Conservation (phyloP, 2,329 filamentous ascomycete species). For the Pestalotiopsis sp. region DNA sequence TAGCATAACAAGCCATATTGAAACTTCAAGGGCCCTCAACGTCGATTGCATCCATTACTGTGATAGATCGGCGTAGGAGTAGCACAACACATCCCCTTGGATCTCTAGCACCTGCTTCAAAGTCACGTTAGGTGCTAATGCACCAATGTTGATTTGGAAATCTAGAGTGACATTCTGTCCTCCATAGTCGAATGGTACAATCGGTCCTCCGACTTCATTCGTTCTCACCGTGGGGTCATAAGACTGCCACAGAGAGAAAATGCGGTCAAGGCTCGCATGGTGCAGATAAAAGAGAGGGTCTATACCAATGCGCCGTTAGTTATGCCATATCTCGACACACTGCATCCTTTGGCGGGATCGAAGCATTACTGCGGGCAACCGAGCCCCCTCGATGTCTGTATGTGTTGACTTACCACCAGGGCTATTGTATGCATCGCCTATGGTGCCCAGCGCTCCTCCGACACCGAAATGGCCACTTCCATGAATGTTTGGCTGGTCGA, state of each 20-base stretch:
- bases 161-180: conserved; percentile 12
- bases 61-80: not conserved
- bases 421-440: conserved; percentile 26
- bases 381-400: conserved; percentile 3
- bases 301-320: not conserved
- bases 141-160: conserved; percentile 7
- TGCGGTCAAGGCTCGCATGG: conserved; percentile 22
- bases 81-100: conserved; percentile 6
- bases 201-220: conserved; percentile 9
- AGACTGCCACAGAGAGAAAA: conserved; percentile 25
- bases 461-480: conserved; percentile 26
- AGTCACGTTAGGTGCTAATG: conserved; percentile 4
- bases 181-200: conserved; percentile 11
- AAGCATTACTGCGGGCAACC: too few species aligned
- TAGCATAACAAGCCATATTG: too few species aligned
- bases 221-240: not conserved
- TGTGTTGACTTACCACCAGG: conserved; percentile 22
- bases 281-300: conserved; percentile 28
- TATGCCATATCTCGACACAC: too few species aligned
- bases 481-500: conserved; percentile 37
- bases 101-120: conserved; percentile 9
- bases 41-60: not conserved
- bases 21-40: not conserved
- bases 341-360: too few species aligned
- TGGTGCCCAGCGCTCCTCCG: conserved; percentile 30